phyloP scores from a whole-genome alignment of 192 early-diverging fungal species.

The Coemansia sp. region DNA sequence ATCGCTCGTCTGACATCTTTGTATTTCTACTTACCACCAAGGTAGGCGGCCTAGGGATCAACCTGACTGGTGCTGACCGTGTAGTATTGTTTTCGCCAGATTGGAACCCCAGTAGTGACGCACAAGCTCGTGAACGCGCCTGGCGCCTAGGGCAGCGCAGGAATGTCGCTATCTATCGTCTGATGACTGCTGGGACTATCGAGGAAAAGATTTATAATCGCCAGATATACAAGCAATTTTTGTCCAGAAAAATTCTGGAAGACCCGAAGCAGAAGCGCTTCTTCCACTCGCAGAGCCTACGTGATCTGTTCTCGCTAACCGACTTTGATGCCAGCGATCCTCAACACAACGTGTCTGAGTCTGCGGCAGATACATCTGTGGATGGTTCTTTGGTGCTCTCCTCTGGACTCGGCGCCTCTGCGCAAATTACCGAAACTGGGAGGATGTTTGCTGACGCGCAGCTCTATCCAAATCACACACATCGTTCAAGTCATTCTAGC shows the following conservation, averaged over 20 bases:
- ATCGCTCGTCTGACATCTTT: slow-evolving; percentile 63
- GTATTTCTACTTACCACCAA: slow-evolving; percentile 97
- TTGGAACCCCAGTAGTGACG: slow-evolving; percentile 97
- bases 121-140: slow-evolving; percentile 92
- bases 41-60: slow-evolving; percentile 94
- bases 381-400: neutral
- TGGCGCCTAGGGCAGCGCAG: slow-evolving; percentile 91
- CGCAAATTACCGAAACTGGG: slow-evolving; percentile 74
- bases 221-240: slow-evolving; percentile 96
- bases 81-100: slow-evolving; percentile 97
- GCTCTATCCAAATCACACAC: slow-evolving; percentile 35
- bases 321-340: slow-evolving; percentile 24
- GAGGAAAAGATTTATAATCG: slow-evolving; percentile 97
- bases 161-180: slow-evolving; percentile 86
- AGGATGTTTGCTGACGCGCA: slow-evolving; percentile 77
- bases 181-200: slow-evolving; percentile 94
- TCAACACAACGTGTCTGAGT: neutral
- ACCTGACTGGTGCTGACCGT: slow-evolving; percentile 91
- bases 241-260: slow-evolving; percentile 93
- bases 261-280: slow-evolving; percentile 88
- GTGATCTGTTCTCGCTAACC: slow-evolving; percentile 82
- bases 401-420: neutral
- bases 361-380: neutral
- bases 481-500: neutral
- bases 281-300: slow-evolving; percentile 81